phyloP scores from a whole-genome alignment of 1,284 basidiomycete genomes.

The Xerocomus minutiporus region DNA sequence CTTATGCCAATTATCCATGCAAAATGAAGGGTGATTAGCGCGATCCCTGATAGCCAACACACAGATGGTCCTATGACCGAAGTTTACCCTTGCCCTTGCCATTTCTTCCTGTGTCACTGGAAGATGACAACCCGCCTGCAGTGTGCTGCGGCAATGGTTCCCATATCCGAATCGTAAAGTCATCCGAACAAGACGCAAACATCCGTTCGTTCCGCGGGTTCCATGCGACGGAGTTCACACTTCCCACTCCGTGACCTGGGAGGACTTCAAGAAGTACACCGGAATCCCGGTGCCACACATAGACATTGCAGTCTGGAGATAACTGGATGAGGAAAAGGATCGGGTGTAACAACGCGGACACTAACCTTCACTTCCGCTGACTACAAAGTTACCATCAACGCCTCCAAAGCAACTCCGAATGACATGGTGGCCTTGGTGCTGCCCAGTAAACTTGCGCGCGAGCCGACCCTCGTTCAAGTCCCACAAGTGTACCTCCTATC shows the following conservation, averaged over 20 bases:
- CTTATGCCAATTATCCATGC: slow-evolving; percentile 29
- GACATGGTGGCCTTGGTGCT: slow-evolving; percentile 76
- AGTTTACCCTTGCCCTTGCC: slow-evolving; percentile 68
- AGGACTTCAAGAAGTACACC: slow-evolving; percentile 80
- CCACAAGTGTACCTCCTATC: slow-evolving; percentile 85
- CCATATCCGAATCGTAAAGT: slow-evolving; percentile 81
- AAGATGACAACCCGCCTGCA: slow-evolving; percentile 10
- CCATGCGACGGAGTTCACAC: slow-evolving; percentile 96
- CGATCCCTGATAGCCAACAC: slow-evolving; percentile 1
- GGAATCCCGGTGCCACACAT: slow-evolving; percentile 92
- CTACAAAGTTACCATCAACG: slow-evolving; percentile 82
- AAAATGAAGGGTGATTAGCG: slow-evolving; percentile 22
- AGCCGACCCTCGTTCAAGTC: slow-evolving; percentile 69
- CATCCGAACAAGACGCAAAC: slow-evolving; percentile 93
- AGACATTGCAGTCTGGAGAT: slow-evolving; percentile 76
- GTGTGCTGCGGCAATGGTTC: slow-evolving; percentile 48
- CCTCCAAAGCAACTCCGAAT: slow-evolving; percentile 95
- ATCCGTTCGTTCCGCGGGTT: slow-evolving; percentile 82
- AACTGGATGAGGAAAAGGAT: slow-evolving; percentile 7
- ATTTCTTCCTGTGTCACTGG: slow-evolving; percentile 21
- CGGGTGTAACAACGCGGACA: slow-evolving; percentile 9
- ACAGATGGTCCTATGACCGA: slow-evolving; percentile 45
- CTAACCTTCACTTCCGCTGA: slow-evolving; percentile 92
- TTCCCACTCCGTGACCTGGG: slow-evolving; percentile 78
- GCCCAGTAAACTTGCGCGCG: slow-evolving; percentile 77